These are phyloP conservation scores for Colletotrichum sp. DNA, from an alignment of 2,329 filamentous ascomycete genomes.

Conservation along the genomic window DNA sequence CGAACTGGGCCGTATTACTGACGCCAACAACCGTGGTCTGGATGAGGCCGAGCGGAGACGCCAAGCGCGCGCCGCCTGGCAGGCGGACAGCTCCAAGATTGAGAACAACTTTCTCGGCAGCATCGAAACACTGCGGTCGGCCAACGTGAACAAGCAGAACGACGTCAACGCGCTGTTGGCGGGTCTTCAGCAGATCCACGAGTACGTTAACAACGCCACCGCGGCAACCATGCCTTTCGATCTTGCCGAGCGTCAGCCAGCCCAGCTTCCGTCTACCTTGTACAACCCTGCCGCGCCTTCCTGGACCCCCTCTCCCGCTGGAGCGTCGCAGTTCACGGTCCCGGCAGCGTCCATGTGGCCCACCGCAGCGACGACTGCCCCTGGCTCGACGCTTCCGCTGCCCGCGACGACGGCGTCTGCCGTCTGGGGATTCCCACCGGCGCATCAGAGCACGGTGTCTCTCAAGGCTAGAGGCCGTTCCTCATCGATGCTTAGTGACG, in stretches of 20 bases:
- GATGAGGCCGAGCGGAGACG: conserved; percentile 67
- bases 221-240: conserved; percentile 37
- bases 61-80: conserved; percentile 53
- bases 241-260: conserved; percentile 19
- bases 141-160: conserved; percentile 44
- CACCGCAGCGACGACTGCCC: conserved; percentile 29
- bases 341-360: conserved; percentile 38
- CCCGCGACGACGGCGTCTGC: conserved; percentile 31
- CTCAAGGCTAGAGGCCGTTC: conserved; percentile 61
- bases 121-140: conserved; percentile 38
- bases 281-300: conserved; percentile 23
- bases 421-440: conserved; percentile 20
- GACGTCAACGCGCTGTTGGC: conserved; percentile 43
- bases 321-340: conserved; percentile 35
- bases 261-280: conserved; percentile 21
- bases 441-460: conserved; percentile 32
- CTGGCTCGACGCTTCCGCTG: conserved; percentile 30
- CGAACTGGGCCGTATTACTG: conserved; percentile 73
- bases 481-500: conserved; percentile 70
- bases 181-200: conserved; percentile 36
- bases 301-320: conserved; percentile 41
- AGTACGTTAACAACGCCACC: conserved; percentile 35
- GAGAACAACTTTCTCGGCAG: conserved; percentile 49
- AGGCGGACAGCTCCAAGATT: conserved; percentile 50
- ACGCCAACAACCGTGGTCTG: conserved; percentile 70